These are phyloP conservation scores for Ophiostoma populinum DNA, from an alignment of 2,329 filamentous ascomycete species.

Conservation along the genomic window DNA sequence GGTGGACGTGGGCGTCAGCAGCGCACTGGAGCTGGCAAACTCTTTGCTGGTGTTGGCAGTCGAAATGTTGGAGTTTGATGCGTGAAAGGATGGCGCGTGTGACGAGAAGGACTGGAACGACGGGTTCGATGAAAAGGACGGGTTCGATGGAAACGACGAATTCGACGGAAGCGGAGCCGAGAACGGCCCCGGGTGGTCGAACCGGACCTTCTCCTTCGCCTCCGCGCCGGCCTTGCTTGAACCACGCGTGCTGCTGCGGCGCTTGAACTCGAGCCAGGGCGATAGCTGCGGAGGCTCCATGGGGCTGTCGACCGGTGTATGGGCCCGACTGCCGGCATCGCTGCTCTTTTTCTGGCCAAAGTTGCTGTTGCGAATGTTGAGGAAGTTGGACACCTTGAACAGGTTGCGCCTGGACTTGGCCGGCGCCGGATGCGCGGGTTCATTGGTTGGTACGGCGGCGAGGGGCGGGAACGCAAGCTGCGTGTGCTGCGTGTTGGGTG, in stretches of 20 bases:
- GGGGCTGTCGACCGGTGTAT: conserved; percentile 1
- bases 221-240: neutral
- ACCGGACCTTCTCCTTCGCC: neutral
- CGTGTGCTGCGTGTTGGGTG: no score
- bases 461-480: no score
- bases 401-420: no score
- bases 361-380: conserved; percentile 9
- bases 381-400: conserved; percentile 12
- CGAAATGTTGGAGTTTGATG: neutral
- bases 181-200: neutral
- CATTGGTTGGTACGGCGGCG: no score
- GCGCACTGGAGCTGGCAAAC: no score
- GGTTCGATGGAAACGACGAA: no score
- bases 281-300: neutral
- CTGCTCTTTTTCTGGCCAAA: neutral
- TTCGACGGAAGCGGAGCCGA: no score
- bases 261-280: neutral
- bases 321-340: neutral
- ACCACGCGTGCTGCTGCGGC: neutral
- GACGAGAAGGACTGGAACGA: no score
- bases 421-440: no score
- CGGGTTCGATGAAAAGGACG: no score
- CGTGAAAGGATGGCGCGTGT: neutral
- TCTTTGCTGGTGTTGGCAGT: no score
- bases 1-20: neutral